Conservation (phyloP, 2,329 filamentous ascomycete genomes). For the Cadophora malorum region DNA sequence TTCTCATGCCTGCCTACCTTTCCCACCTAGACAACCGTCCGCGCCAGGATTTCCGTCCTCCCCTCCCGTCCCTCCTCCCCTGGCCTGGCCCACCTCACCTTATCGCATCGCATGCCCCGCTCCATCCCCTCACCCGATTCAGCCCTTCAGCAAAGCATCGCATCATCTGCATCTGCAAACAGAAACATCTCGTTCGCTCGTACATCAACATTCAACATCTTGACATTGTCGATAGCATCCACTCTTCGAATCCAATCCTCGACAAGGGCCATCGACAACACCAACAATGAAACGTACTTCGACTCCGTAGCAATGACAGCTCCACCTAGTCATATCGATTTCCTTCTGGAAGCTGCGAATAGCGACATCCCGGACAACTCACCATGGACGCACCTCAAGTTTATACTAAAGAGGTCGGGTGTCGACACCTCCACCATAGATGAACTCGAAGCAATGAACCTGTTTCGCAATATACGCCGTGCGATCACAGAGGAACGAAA, state of each 20-base stretch:
- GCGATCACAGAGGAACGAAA: neutral
- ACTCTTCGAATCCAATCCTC: too few species aligned
- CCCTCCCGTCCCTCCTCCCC: too few species aligned
- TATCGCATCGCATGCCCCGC: neutral
- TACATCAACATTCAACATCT: neutral
- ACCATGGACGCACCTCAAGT: neutral
- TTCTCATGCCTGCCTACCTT: too few species aligned
- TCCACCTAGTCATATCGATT: neutral
- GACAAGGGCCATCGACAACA: neutral
- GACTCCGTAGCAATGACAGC: slow-evolving; percentile 1
- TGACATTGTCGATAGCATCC: neutral
- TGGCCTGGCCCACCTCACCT: neutral
- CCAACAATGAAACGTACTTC: neutral
- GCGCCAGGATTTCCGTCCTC: too few species aligned
- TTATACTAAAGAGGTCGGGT: neutral
- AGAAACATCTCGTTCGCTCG: neutral
- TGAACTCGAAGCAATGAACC: neutral
- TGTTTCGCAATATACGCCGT: neutral
- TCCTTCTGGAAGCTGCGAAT: slow-evolving; percentile 4
- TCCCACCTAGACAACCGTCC: too few species aligned
- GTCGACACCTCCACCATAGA: neutral
- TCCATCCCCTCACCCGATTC: too few species aligned
- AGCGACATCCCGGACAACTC: neutral
- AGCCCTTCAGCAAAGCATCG: neutral
- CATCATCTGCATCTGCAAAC: neutral